These are phyloP conservation scores for Epichloe bromicola DNA, from an alignment of 2,329 filamentous ascomycete genomes.

Conservation along the genomic window DNA sequence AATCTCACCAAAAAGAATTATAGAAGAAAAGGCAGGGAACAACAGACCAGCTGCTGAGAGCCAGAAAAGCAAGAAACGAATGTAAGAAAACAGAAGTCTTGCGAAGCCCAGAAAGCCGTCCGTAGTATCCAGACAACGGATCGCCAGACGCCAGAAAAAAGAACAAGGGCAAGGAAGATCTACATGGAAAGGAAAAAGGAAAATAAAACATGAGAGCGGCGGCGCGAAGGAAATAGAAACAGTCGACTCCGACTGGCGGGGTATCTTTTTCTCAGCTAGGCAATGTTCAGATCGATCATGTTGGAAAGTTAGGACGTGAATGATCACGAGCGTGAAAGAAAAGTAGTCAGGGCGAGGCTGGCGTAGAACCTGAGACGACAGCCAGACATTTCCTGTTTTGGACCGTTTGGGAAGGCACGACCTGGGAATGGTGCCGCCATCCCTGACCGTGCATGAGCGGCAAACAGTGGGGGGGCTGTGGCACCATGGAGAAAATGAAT, in stretches of 20 bases:
- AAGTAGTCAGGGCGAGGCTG: background rate
- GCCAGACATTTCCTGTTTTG: constrained; percentile 18
- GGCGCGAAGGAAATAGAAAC: background rate
- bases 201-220: background rate
- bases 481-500: background rate
- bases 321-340: background rate
- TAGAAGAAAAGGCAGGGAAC: background rate
- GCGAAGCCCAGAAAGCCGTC: background rate
- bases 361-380: constrained; percentile 14
- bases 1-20: background rate
- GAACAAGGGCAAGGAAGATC: background rate
- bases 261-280: background rate
- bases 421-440: background rate
- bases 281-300: background rate
- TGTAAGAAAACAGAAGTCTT: background rate
- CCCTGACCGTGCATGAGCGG: background rate
- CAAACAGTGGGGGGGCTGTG: background rate
- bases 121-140: background rate
- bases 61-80: background rate
- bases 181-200: background rate
- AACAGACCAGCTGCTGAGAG: constrained; percentile 6
- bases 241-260: background rate
- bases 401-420: constrained; percentile 2
- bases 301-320: too few species aligned
- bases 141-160: background rate